Base-by-base conservation (phyloP, 2,329 filamentous ascomycete species). In the Venturia pyrina region DNA sequence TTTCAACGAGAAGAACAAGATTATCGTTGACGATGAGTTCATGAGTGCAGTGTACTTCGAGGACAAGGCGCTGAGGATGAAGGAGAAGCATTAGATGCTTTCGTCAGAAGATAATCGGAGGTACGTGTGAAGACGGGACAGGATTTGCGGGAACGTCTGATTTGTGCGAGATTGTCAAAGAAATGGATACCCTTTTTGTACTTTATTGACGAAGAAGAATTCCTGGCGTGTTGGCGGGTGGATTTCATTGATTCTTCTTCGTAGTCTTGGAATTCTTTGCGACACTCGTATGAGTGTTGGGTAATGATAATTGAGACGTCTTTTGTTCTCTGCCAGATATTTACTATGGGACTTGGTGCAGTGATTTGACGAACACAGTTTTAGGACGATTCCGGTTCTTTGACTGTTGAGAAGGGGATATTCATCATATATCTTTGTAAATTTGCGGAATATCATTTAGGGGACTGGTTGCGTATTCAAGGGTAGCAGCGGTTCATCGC, bases 1-100 rank as follows among this genome's bases (percentile, higher is more conserved):
- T 10, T 24, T 68, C 8, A 60, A 68, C 46, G 66, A 60, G 44
- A 68, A 68, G 62, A 61, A 61, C 48, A 68, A 68, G 62, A 65
- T 68, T 19, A 50, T 66, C 19, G 59, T 66, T 21, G 50, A 66
- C n/a, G 61, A 66, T 1, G 65, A 66, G 19, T 40, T 48, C 15
- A 66, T 66, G 65, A 43, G 46, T 19, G 61, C 64, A 3, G 24
- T 66, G 21, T 66, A 66, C 48, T 66, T 50, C 11, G 40, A 63
- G 32, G 60, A 66, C 24, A 66, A 66, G 65, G 40, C 64, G 6
- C 10, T 43, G 60, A 44, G 60, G 19, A 62, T 62, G 60, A 62
- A 46, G 60, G 53, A 59, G 28, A 59, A 34, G 53, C 53, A 59
- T 37, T 59, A 59, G 32, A 37, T 59, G 28, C 15, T 24, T 10